phyloP scores from a whole-genome alignment of 352 stramenopile species.

The Pilasporangium apinafurcum region DNA sequence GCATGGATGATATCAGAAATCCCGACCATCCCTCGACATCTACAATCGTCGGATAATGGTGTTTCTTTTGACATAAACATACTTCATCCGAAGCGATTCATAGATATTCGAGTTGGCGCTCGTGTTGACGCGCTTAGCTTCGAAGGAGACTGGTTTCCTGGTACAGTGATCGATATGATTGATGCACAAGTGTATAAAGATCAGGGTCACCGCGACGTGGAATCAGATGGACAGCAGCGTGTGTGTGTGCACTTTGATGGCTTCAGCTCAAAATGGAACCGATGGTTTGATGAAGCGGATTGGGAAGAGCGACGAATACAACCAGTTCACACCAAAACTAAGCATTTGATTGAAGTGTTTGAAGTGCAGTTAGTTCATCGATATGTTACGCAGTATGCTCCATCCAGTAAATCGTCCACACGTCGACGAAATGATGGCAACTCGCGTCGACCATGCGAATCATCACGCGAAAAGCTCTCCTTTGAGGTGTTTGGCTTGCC shows the following conservation, averaged over 20 bases:
- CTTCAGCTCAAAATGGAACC: conserved; percentile 66
- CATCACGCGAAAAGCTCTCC: conserved; percentile 9
- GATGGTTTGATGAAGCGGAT: conserved; percentile 54
- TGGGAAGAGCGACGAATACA: conserved; percentile 49
- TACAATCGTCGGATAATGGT: conserved; percentile 12
- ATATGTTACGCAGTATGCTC: conserved; percentile 13
- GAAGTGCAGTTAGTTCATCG: conserved; percentile 77
- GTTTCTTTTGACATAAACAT: conserved; percentile 5
- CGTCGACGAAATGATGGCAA: conserved; percentile 6
- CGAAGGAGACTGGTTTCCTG: conserved; percentile 53
- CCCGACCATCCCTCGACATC: conserved; percentile 19
- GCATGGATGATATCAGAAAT: conserved; percentile 64
- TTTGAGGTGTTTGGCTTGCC: conserved; percentile 60
- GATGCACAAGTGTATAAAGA: conserved; percentile 4
- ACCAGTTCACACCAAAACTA: conserved; percentile 31
- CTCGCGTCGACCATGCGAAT: conserved; percentile 6
- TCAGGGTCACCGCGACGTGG: background rate
- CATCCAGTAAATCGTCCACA: no score
- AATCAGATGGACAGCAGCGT: background rate
- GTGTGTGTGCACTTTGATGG: conserved; percentile 69
- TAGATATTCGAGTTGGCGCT: conserved; percentile 41
- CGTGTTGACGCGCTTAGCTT: conserved; percentile 50
- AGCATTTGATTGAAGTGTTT: conserved; percentile 50
- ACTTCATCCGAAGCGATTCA: conserved; percentile 16
- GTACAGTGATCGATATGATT: conserved; percentile 47